Evolutionary conservation across 768 basidiomycete genomes (phyloP).

Genomic region (Termitomyces sp.): DNA sequence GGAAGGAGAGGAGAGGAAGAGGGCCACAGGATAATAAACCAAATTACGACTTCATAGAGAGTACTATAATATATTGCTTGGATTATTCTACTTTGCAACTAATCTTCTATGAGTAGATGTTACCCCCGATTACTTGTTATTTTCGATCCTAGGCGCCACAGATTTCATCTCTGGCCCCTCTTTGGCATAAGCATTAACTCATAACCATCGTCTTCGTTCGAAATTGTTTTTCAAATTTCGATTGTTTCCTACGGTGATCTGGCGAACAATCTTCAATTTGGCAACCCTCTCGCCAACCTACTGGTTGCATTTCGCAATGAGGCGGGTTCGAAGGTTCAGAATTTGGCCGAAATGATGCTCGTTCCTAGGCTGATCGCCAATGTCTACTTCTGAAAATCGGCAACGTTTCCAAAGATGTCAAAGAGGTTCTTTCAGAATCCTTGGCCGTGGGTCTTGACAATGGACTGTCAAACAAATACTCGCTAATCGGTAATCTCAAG

Average conservation of each 20-base stretch:
- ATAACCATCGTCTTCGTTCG: neutral
- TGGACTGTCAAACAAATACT: slow-evolving; percentile 25
- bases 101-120: neutral
- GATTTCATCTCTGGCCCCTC: slow-evolving; percentile 5
- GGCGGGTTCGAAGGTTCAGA: slow-evolving; percentile 12
- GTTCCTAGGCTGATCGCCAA: slow-evolving; percentile 15
- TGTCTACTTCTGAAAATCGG: slow-evolving; percentile 19
- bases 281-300: slow-evolving; percentile 17
- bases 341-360: slow-evolving; percentile 9
- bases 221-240: too few species aligned
- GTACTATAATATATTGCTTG: slow-evolving; percentile 10
- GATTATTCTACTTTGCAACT: neutral
- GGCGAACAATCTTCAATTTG: slow-evolving; percentile 16
- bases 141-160: slow-evolving; percentile 12
- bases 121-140: too few species aligned
- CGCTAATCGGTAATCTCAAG: slow-evolving; percentile 29
- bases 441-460: slow-evolving; percentile 15
- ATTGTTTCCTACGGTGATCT: slow-evolving; percentile 21
- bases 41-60: slow-evolving; percentile 9
- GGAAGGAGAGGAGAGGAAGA: slow-evolving; percentile 43
- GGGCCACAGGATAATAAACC: slow-evolving; percentile 41
- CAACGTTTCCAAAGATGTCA: slow-evolving; percentile 26
- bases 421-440: slow-evolving; percentile 23
- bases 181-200: neutral
- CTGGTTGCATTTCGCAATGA: slow-evolving; percentile 20